Base-by-base conservation (phyloP, 495 filamentous ascomycete species). In the Daldinia childiae region DNA sequence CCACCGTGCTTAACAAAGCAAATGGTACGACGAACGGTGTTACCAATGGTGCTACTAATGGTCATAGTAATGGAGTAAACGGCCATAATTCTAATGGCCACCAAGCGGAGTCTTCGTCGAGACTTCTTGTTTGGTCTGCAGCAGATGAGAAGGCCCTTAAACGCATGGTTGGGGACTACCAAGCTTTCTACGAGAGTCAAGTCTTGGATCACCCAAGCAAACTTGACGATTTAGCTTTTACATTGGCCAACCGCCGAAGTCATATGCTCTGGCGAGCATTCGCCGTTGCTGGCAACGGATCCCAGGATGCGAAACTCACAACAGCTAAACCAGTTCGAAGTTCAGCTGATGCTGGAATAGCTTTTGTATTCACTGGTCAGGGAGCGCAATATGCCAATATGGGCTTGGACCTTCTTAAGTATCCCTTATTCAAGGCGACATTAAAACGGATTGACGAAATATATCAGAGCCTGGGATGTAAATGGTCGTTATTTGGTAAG, bases 381-480 rank as follows among this genome's bases (percentile, higher is more conserved):
- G 81, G 81, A 6, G 81, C 81, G 14, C 83, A 87, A 62, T 88
- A 83, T 76, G 27, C 69, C 15, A 73, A 69, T 5, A 89, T 89
- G 87, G 86, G 84, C 1, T 66, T 75, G 4, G 80, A 79, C 32
- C 77, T 87, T 1, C 62, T 82, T 12, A 30, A 72, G 2, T 79
- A 75, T 24, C 62, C 78, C 4, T 7, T 65, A 0, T 79, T 75
- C 43, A 34, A 69, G 6, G 14, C 51, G 3, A 74, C 59, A 0
- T 41, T 84, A 4, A 39, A 65, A n/a, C 27, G 64, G 1, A 57
- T 74, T 6, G 76, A 80, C 12, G 56, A 54, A 17, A 69, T 71
- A 67, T 76, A 76, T 36, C 11, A 29, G 4, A 41, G 48, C 12
- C 41, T 76, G 17, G 73, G 80, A 41, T 76, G 66, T 27, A 26